Percentiles rank a stretch among this genome's conserved stretches.
These are phyloP conservation scores for Puccinellia tenuiflora DNA, from an alignment of 176 grass and related monocot genomes.

Conservation along the genomic window DNA sequence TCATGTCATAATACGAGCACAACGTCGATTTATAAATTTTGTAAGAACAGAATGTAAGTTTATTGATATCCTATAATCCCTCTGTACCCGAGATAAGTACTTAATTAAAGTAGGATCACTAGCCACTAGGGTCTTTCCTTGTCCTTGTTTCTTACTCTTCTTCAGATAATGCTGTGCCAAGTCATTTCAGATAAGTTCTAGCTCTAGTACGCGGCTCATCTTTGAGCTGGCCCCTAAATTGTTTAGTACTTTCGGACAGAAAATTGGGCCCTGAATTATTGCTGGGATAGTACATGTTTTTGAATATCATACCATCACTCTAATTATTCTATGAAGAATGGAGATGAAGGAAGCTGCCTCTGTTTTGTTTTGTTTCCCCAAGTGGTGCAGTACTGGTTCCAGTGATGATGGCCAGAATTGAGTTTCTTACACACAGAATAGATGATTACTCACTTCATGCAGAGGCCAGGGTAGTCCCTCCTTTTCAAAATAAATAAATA, in stretches of 20 bases:
- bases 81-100: not conserved
- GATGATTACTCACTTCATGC: not conserved
- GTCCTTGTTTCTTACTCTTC: not conserved
- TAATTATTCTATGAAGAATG: not conserved
- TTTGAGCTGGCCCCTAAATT: not conserved
- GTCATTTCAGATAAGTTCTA: constrained; percentile 12
- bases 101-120: constrained; percentile 15
- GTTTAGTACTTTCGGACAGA: not conserved
- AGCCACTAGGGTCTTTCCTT: not conserved
- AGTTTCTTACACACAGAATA: not conserved
- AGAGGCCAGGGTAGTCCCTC: not conserved
- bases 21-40: not conserved
- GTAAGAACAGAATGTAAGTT: not conserved
- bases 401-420: not conserved
- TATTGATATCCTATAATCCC: too few relatives aligned
- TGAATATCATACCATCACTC: not conserved
- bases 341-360: not conserved
- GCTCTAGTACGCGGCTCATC: not conserved
- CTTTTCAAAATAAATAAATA: not conserved
- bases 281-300: not conserved
- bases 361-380: not conserved
- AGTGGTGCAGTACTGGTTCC: not conserved
- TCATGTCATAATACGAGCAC: not conserved
- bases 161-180: not conserved
- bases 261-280: not conserved